Evolutionary conservation across 2,329 filamentous ascomycete genomes (phyloP), one percentile per base, ranked within the genome.

Genomic region (Nectriaceae sp.): DNA sequence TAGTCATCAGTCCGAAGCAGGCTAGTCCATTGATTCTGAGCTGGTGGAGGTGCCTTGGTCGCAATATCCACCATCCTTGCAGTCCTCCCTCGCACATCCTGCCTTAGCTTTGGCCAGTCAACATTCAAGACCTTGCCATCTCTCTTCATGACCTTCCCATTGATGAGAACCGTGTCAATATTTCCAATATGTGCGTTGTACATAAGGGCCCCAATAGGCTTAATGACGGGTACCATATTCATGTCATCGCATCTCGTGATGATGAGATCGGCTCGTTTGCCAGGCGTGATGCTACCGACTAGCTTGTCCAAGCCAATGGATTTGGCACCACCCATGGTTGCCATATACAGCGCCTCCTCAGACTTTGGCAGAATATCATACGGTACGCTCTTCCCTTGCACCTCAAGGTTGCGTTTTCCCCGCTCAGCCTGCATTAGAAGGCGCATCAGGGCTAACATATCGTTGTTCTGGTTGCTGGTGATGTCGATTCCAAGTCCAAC

Each of bases 381-480:
- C n/a, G n/a, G n/a, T n/a, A n/a, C n/a, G n/a, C n/a, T n/a, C 26
- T 15, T 31, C 26, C n/a, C n/a, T n/a, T n/a, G n/a, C n/a, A n/a
- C n/a, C n/a, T n/a, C n/a, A n/a, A n/a, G n/a, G n/a, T n/a, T n/a
- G n/a, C n/a, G n/a, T n/a, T n/a, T n/a, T n/a, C n/a, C n/a, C n/a
- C n/a, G n/a, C n/a, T 31, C 8, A 15, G 26, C 26, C 15, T 31
- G 50, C 16, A 38, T 5, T 24, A 20, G 13, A 4, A 46, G 35
- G 11, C 43, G 13, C 43, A 46, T 46, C 36, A 40, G 43, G 3
- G 20, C 20, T 4, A 46, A 13, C 8, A 46, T 21, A 21, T 46
- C 43, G 21, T 20, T 29, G 15, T n/a, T n/a, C 11, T 29, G n/a
- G 36, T 46, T 46, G 5, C 21, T 31, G 4, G 20, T 29, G 21